phyloP scores from a whole-genome alignment of 768 basidiomycete species.

The Pisolithus orientalis region DNA sequence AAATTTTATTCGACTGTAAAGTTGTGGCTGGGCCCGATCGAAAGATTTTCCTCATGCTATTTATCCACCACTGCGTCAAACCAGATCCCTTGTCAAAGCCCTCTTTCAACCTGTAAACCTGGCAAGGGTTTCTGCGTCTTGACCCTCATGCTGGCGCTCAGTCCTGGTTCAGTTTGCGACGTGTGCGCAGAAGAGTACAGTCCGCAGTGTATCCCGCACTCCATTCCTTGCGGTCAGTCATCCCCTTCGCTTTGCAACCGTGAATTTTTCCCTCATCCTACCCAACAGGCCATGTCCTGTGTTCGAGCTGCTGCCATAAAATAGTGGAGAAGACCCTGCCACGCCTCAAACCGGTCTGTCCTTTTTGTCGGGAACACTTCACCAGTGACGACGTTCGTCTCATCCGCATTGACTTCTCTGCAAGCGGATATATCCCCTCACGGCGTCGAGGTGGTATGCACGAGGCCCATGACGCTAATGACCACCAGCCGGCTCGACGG shows the following conservation, averaged over 20 bases:
- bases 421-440: slow-evolving; percentile 66
- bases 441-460: slow-evolving; percentile 47
- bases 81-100: slow-evolving; percentile 39
- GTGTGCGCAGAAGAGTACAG: slow-evolving; percentile 86
- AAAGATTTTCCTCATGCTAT: slow-evolving; percentile 37
- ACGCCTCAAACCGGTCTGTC: slow-evolving; percentile 68
- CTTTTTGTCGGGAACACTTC: slow-evolving; percentile 80
- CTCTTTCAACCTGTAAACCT: slow-evolving; percentile 32
- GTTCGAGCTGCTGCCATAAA: slow-evolving; percentile 68
- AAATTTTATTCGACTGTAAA: slow-evolving; percentile 19
- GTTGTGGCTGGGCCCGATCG: slow-evolving; percentile 23
- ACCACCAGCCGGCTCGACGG: slow-evolving; percentile 39
- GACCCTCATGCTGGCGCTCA: slow-evolving; percentile 70
- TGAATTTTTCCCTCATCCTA: slow-evolving; percentile 17
- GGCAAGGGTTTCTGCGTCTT: slow-evolving; percentile 34
- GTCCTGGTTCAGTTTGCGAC: slow-evolving; percentile 80
- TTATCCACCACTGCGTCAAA: slow-evolving; percentile 40
- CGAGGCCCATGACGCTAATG: slow-evolving; percentile 36
- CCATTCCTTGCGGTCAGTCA: slow-evolving; percentile 70
- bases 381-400: slow-evolving; percentile 59
- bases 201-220: slow-evolving; percentile 66
- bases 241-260: slow-evolving; percentile 3
- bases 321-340: slow-evolving; percentile 77
- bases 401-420: slow-evolving; percentile 72
- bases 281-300: slow-evolving; percentile 68